Evolutionary conservation across 768 basidiomycete genomes (phyloP), one percentile per base, ranked within the genome.

Genomic region (Saitozyma podzolica): DNA sequence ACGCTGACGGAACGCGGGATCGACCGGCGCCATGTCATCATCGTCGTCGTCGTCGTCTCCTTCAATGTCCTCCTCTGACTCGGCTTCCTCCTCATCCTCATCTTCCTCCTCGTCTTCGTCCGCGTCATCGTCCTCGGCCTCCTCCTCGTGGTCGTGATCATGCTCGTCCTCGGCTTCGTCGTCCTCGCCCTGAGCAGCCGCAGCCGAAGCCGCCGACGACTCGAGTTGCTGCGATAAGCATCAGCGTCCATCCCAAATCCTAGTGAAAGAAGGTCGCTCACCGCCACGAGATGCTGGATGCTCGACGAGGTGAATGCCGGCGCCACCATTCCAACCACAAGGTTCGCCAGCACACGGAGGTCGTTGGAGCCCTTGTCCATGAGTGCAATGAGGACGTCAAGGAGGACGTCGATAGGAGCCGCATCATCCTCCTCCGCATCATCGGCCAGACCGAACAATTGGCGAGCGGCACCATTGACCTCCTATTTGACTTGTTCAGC

Each of bases 381-480:
- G 73, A 90, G 88, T 7, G 91, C 91, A 53, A 99, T 90, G 54
- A 97, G 86, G n/a, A 85, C 84, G 74, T 97, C 93, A 41, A 94
- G 87, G 47, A 97, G 83, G 50, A 92, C 80, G 64, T 96, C 92
- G 58, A 94, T 86, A 0, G 92, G 87, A 53, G 85, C 84, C 0
- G 84, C 82, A 3, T 81, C 81, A 9, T 82, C 82, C 13, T 83
- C 83, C 11, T 79, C 80, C 40, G 61, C 50, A 59, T 68, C 56
- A 5, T 29, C 29, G 29, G 29, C 5, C 29, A 29, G 29, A 50
- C 80, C 77, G 48, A 77, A 75, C 63, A 80, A 54, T n/a, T 66
- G 61, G 37, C 64, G 61, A 39, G 74, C 67, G 53, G 76, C 76
- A 16, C 64, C 61, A 29, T 74, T 65, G 56, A 71, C 64, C 45